Percentiles rank a stretch among this genome's conserved stretches.
Evolutionary conservation across 257 asterid genomes (phyloP).

Genomic region (Salvia splendens): DNA sequence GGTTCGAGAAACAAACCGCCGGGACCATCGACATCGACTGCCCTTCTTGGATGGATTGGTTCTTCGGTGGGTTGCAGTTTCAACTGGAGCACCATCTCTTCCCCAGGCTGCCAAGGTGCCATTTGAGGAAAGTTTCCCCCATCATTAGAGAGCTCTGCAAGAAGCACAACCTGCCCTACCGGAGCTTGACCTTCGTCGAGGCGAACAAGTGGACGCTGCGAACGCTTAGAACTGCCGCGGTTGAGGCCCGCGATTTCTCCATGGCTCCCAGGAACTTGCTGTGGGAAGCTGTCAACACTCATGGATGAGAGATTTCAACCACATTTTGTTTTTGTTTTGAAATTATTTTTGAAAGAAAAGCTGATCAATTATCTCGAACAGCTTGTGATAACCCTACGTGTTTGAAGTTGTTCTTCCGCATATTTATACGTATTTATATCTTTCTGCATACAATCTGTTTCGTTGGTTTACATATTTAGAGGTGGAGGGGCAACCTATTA

Average conservation of each 20-base stretch:
- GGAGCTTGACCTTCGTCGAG: slow-evolving; percentile 38
- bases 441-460: background rate
- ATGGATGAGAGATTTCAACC: slow-evolving; percentile 30
- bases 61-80: slow-evolving; percentile 42
- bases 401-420: background rate
- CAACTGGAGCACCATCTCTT: slow-evolving; percentile 44
- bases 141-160: slow-evolving; percentile 35
- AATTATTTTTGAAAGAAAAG: slow-evolving; percentile 8
- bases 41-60: slow-evolving; percentile 47
- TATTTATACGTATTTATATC: background rate
- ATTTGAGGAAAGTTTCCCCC: slow-evolving; percentile 41
- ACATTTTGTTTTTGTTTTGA: background rate
- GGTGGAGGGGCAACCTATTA: slow-evolving; percentile 74
- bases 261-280: slow-evolving; percentile 34
- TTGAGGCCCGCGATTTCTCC: slow-evolving; percentile 39
- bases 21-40: slow-evolving; percentile 52
- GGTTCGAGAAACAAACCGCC: slow-evolving; percentile 49
- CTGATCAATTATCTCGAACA: background rate
- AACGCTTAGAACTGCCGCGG: slow-evolving; percentile 36
- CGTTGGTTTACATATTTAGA: slow-evolving; percentile 42
- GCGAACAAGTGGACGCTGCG: slow-evolving; percentile 37
- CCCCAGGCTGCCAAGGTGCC: slow-evolving; percentile 41
- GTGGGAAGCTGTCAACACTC: slow-evolving; percentile 51
- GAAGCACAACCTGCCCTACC: slow-evolving; percentile 42
- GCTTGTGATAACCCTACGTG: slow-evolving; percentile 13